These are phyloP conservation scores for Groenewaldozyma auringiensis DNA, from an alignment of 1,139 yeast genomes.

Conservation along the genomic window DNA sequence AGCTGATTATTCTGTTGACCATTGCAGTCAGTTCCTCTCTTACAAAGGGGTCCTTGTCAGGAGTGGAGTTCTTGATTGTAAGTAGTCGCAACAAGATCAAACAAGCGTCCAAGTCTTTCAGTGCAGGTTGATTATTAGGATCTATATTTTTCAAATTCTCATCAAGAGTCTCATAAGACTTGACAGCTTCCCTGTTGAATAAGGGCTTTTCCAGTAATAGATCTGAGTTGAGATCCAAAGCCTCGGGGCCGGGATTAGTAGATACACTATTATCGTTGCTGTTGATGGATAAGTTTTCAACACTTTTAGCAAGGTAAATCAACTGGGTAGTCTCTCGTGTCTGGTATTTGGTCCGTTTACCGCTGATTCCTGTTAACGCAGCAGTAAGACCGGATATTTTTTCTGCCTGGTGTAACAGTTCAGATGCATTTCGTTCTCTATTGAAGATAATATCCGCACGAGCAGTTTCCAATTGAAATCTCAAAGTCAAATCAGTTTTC, in stretches of 20 bases:
- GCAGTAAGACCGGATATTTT: constrained; percentile 49
- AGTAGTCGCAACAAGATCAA: constrained; percentile 65
- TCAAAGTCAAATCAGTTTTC: constrained; percentile 14
- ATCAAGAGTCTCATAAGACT: constrained; percentile 25
- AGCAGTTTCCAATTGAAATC: constrained; percentile 49
- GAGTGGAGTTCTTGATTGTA: constrained; percentile 60
- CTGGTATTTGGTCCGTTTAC: constrained; percentile 82
- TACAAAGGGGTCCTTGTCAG: constrained; percentile 59
- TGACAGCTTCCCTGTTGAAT: constrained; percentile 30
- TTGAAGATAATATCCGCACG: constrained; percentile 46
- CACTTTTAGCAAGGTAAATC: constrained; percentile 67
- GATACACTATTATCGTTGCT: constrained; percentile 14
- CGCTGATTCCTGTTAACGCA: constrained; percentile 78
- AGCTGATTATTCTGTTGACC: constrained; percentile 59
- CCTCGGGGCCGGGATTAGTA: constrained; percentile 21
- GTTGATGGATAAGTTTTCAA: constrained; percentile 20
- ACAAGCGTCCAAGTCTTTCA: constrained; percentile 62
- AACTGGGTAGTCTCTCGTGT: constrained; percentile 61
- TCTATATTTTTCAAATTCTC: constrained; percentile 56
- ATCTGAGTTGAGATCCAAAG: constrained; percentile 65
- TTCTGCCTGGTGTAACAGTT: constrained; percentile 48
- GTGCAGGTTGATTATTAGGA: constrained; percentile 74
- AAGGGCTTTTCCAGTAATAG: constrained; percentile 67
- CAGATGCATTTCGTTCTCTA: constrained; percentile 51
- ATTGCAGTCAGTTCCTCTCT: constrained; percentile 78